Evolutionary conservation across 1,284 basidiomycete species (phyloP).

Genomic region (Mycosarcoma mackinlayi): DNA sequence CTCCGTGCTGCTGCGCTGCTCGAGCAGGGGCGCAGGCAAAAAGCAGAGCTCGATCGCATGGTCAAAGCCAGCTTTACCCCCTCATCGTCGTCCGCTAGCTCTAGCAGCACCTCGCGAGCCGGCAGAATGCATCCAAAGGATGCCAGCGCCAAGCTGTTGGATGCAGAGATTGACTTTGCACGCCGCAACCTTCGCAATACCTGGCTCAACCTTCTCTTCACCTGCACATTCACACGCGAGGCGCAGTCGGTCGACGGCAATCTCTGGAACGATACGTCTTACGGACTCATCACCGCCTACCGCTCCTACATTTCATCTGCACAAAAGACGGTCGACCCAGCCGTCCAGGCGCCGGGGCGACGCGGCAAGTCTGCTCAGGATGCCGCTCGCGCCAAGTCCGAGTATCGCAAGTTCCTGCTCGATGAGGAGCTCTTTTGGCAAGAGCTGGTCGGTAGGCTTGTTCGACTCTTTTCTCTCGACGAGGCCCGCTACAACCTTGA

Average conservation of each 20-base stretch:
- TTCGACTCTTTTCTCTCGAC: slow-evolving; percentile 55
- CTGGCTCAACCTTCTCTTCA: slow-evolving; percentile 64
- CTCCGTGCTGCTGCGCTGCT: slow-evolving; percentile 43
- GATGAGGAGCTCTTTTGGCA: slow-evolving; percentile 62
- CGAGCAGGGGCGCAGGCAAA: slow-evolving; percentile 44
- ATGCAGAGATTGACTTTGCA: slow-evolving; percentile 54
- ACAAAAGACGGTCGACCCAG: slow-evolving; percentile 45
- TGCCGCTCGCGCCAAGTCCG: slow-evolving; percentile 34
- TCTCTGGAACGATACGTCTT: slow-evolving; percentile 65
- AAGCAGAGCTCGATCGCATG: slow-evolving; percentile 47
- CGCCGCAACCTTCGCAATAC: slow-evolving; percentile 59
- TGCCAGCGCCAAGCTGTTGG: slow-evolving; percentile 31
- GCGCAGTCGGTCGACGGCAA: slow-evolving; percentile 53
- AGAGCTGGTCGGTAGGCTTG: slow-evolving; percentile 55
- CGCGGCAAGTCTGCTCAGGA: slow-evolving; percentile 44
- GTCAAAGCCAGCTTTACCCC: slow-evolving; percentile 40
- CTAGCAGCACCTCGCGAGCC: slow-evolving; percentile 27
- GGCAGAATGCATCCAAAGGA: slow-evolving; percentile 35
- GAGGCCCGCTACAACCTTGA: slow-evolving; percentile 53
- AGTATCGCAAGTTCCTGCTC: slow-evolving; percentile 57
- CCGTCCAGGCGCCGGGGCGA: slow-evolving; percentile 20
- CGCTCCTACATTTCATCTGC: slow-evolving; percentile 48
- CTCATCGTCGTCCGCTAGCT: slow-evolving; percentile 14
- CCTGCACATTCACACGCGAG: slow-evolving; percentile 55
- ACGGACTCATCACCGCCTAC: slow-evolving; percentile 55